Evolutionary conservation across 2,329 filamentous ascomycete species (phyloP).

Genomic region (Thelonectria discophora): DNA sequence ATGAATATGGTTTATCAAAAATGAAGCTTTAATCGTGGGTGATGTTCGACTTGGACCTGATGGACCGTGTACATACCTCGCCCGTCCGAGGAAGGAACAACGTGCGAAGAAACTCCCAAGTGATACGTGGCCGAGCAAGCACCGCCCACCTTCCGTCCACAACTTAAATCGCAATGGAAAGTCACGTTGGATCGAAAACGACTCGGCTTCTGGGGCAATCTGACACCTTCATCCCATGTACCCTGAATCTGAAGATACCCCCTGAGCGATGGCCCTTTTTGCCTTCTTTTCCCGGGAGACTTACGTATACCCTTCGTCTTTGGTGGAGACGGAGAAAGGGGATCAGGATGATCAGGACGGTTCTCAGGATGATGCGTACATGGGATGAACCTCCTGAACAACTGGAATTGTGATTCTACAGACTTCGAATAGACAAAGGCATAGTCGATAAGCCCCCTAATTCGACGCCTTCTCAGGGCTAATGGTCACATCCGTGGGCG

Average conservation of each 20-base stretch:
- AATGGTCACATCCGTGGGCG: too few species aligned
- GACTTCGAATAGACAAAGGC: too few species aligned
- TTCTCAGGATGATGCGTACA: too few species aligned
- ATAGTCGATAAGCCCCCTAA: too few species aligned
- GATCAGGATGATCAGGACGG: neutral
- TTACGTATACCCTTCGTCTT: conserved; percentile 7
- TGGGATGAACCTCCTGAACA: neutral
- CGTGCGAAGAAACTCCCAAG: conserved; percentile 4
- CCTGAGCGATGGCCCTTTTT: neutral
- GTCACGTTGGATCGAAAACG: conserved; percentile 13
- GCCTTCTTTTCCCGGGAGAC: neutral
- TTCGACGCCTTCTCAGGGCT: too few species aligned
- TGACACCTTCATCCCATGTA: conserved; percentile 11
- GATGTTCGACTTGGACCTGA: too few species aligned
- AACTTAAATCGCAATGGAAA: neutral
- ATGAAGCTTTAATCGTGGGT: too few species aligned
- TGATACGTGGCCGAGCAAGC: conserved; percentile 1
- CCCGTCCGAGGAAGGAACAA: neutral
- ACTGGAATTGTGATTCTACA: too few species aligned
- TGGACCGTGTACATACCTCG: too few species aligned
- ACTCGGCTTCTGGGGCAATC: neutral
- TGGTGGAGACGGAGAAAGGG: neutral
- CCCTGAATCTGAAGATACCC: conserved; percentile 19
- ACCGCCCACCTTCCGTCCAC: neutral
- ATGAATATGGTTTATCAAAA: too few species aligned